These are phyloP conservation scores for Tolypocladium ophioglossoides DNA, from an alignment of 2,329 filamentous ascomycete species.

Conservation along the genomic window DNA sequence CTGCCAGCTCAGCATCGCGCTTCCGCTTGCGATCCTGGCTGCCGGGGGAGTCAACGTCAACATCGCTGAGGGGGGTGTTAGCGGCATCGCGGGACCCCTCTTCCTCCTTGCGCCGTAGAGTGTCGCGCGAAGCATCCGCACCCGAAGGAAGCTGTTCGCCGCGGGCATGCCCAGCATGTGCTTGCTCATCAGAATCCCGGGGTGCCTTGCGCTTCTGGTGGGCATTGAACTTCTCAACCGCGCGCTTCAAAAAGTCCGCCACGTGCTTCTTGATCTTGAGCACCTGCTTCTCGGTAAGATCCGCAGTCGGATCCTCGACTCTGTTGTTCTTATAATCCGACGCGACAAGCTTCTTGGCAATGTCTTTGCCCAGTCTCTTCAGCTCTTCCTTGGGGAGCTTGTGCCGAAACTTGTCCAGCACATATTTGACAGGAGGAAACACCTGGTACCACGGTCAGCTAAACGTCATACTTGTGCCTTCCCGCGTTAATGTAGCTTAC, in stretches of 20 bases:
- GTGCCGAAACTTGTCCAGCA: conserved; percentile 77
- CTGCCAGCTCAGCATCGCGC: conserved; percentile 29
- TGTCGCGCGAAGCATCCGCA: conserved; percentile 3
- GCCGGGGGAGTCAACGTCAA: conserved; percentile 30
- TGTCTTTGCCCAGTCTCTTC: conserved; percentile 52
- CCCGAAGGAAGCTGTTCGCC: conserved; percentile 6
- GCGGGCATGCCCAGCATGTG: background rate
- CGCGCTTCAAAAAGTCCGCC: conserved; percentile 78
- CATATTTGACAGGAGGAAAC: conserved; percentile 73
- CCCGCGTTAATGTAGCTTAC: conserved; percentile 37
- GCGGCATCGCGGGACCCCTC: conserved; percentile 16
- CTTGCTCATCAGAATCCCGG: conserved; percentile 1
- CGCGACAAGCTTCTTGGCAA: conserved; percentile 80
- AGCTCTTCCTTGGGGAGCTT: conserved; percentile 74
- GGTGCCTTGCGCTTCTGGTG: conserved; percentile 48
- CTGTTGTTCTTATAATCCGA: conserved; percentile 86
- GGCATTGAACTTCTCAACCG: conserved; percentile 61
- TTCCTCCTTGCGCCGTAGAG: conserved; percentile 2
- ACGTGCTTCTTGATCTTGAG: conserved; percentile 77
- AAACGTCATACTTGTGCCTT: background rate
- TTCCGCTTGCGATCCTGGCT: conserved; percentile 55
- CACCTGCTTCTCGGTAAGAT: conserved; percentile 64
- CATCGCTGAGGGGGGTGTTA: conserved; percentile 29
- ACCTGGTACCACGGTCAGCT: conserved; percentile 41
- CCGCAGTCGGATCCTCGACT: conserved; percentile 66